Conservation (phyloP, 2,329 filamentous ascomycete species). For the Aspergillus neoniger region DNA sequence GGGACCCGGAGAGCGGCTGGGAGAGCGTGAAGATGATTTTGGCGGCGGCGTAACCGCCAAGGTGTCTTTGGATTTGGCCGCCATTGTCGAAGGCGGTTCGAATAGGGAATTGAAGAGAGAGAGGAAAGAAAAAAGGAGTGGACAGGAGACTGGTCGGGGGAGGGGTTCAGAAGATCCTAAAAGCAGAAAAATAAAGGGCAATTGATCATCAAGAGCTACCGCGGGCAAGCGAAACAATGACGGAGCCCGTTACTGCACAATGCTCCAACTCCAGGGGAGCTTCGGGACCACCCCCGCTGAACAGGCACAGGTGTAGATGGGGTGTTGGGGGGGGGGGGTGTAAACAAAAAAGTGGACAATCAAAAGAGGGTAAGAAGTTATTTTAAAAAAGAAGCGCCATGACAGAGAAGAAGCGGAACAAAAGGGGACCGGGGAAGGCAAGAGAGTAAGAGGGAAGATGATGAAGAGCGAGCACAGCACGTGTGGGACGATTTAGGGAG, state of each 20-base stretch:
- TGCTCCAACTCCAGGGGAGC: constrained; percentile 22
- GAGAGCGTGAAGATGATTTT: constrained; percentile 37
- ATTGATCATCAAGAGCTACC: constrained; percentile 13
- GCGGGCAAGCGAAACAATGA: constrained; percentile 10
- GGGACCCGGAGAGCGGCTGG: constrained; percentile 42
- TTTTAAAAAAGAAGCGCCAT: constrained; percentile 36
- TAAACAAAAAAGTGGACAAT: constrained; percentile 15
- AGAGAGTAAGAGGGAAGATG: constrained; percentile 9
- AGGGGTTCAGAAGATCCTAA: constrained; percentile 17
- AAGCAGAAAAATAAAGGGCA: constrained; percentile 9
- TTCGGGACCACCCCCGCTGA: constrained; percentile 13
- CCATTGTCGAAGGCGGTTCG: constrained; percentile 24
- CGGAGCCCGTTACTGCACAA: constrained; percentile 14
- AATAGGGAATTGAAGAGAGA: neutral
- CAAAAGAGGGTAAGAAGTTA: constrained; percentile 37
- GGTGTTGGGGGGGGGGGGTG: neutral
- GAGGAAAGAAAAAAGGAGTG: constrained; percentile 6
- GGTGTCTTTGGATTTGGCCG: constrained; percentile 36
- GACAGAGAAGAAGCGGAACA: constrained; percentile 26
- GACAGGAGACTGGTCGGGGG: constrained; percentile 14
- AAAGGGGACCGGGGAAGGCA: constrained; percentile 17
- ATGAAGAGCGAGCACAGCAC: constrained; percentile 25
- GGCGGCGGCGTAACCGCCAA: constrained; percentile 40
- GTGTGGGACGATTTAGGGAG: constrained; percentile 31
- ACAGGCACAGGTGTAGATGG: constrained; percentile 6